phyloP scores from a whole-genome alignment of 176 grass and related monocot genomes.

The Hordeum marinum region DNA sequence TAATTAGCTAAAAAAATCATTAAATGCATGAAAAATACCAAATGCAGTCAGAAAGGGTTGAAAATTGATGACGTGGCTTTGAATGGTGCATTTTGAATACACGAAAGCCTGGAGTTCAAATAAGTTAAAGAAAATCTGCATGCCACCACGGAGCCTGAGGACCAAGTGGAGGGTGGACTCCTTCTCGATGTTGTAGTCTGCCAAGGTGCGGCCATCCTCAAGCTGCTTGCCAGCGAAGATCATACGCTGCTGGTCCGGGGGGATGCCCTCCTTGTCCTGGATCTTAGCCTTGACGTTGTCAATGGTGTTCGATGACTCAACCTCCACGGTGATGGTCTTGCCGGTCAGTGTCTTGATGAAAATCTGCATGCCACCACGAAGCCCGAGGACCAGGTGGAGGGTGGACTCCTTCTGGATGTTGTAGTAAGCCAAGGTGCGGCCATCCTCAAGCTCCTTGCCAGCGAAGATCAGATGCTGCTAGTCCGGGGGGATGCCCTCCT shows the following conservation, averaged over 20 bases:
- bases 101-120: no score
- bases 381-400: no score
- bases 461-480: constrained; percentile 87
- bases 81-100: no score
- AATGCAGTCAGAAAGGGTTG: no score
- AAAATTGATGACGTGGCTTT: no score
- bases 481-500: constrained; percentile 66
- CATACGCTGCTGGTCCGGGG: constrained; percentile 81
- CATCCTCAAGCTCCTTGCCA: constrained; percentile 90
- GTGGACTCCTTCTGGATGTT: no score
- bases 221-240: constrained; percentile 93
- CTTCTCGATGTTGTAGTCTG: constrained; percentile 94
- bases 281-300: constrained; percentile 61
- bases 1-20: no score
- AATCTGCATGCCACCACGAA: no score
- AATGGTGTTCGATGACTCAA: constrained; percentile 52
- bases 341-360: no score
- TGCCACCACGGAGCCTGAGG: constrained; percentile 34
- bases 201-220: constrained; percentile 69
- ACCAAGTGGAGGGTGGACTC: constrained; percentile 81
- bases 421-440: no score
- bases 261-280: constrained; percentile 61
- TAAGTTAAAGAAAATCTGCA: no score
- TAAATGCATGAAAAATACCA: no score
- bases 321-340: constrained; percentile 34